Evolutionary conservation across 2,329 filamentous ascomycete genomes (phyloP).

Genomic region (Pezicula neosporulosa): DNA sequence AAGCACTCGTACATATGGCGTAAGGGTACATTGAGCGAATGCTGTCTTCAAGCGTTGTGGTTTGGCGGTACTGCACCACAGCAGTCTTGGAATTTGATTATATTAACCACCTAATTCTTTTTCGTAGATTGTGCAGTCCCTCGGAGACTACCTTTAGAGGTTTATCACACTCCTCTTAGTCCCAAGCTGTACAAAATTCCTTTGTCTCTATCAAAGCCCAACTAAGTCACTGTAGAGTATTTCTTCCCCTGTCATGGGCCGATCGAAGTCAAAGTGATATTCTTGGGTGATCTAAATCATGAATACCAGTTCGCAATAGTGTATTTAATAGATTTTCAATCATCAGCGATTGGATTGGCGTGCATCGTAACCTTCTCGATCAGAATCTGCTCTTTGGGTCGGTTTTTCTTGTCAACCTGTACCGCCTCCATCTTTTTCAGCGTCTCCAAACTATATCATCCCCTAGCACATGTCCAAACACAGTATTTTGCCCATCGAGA

Average conservation of each 20-base stretch:
- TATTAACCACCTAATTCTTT: background rate
- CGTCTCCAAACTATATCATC: conserved; percentile 61
- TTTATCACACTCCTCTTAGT: too few species aligned
- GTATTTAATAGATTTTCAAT: background rate
- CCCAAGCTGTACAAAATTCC: too few species aligned
- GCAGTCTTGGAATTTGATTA: background rate
- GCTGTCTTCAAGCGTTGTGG: background rate
- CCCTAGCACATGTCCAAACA: conserved; percentile 72
- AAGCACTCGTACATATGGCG: background rate
- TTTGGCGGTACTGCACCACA: background rate
- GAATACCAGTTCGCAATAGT: background rate
- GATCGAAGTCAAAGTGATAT: too few species aligned
- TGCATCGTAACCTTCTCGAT: conserved; percentile 73
- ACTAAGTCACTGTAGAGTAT: too few species aligned
- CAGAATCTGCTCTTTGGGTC: conserved; percentile 62
- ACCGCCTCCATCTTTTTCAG: conserved; percentile 69
- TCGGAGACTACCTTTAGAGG: too few species aligned
- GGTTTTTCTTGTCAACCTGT: conserved; percentile 73
- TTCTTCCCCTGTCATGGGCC: background rate
- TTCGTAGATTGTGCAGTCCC: background rate
- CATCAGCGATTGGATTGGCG: conserved; percentile 70
- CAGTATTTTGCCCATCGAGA: conserved; percentile 79
- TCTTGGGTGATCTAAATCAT: background rate
- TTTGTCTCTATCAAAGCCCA: too few species aligned
- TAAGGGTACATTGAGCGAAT: background rate